Evolutionary conservation across 83 land plant genomes (phyloP), one percentile per base, ranked within the genome.

Genomic region (Diphasiastrum complanatum): DNA sequence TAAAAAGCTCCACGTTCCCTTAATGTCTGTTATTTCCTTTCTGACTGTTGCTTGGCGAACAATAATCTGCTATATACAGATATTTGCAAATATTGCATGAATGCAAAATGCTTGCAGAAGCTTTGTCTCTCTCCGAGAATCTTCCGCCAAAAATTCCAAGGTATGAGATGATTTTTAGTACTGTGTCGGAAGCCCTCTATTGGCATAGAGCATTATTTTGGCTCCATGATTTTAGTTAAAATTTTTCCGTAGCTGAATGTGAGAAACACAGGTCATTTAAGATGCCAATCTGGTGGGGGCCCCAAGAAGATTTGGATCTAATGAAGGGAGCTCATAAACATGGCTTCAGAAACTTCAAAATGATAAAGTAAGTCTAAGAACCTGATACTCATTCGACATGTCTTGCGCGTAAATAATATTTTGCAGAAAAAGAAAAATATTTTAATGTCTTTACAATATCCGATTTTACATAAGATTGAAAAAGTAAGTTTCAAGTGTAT

Each of bases 261-360:
- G 19, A 22, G 20, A 38, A 16, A 33, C 25, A 22, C 63, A 73
- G 76, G 58, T 59, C 63, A 10, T 59, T 60, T 45, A 60, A 73
- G 38, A 54, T 73, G 3, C 76, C 76, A 32, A 10, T 30, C 35
- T 73, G 76, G 76, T 73, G 76, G 76, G 76, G 76, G 2, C 32
- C 59, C 20, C 31, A 40, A 14, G 76, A 73, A 60, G 76, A 73
- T 60, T 35, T 33, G 27, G 64, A 73, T 38, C 48, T 73, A 1
- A 47, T 73, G 70, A 66, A 68, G 43, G 76, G 71, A 36, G 76
- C 69, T 0, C 59, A 58, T 32, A 65, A 36, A 40, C 71, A 73
- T 50, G 76, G 76, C 20, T 71, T 59, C 46, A 73, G 26, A 50
- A 56, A 55, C 51, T 73, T 66, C 52, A 59, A 46, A 19, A 59